A percentile compares a stretch with the other conserved stretches of the same genome.
These are phyloP conservation scores for Vitis vinifera DNA, from an alignment of 164 flowering plant genomes.

Conservation along the genomic window DNA sequence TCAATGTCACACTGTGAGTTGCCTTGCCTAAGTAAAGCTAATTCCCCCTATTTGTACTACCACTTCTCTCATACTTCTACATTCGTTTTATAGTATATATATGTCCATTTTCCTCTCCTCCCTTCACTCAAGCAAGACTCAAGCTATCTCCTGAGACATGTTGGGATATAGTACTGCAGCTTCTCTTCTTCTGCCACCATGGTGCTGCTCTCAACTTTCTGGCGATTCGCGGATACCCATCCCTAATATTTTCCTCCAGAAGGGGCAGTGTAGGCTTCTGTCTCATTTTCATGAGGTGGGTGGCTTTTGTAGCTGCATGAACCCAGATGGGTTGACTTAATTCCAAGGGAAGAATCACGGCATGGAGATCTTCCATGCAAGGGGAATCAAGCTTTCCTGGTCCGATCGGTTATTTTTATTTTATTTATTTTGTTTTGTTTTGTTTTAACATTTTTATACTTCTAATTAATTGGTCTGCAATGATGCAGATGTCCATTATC, in stretches of 20 bases:
- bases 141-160: background rate
- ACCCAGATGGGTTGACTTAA: background rate
- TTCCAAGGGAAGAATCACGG: slow-evolving; percentile 7
- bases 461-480: too few species aligned
- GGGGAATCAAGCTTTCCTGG: slow-evolving; percentile 52
- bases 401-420: slow-evolving; percentile 25
- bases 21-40: background rate
- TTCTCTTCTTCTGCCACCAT: slow-evolving; percentile 4
- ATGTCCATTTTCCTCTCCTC: background rate
- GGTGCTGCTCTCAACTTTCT: slow-evolving; percentile 3
- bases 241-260: background rate
- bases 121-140: background rate
- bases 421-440: too few species aligned
- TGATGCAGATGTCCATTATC: too few species aligned
- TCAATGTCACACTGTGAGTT: slow-evolving; percentile 7
- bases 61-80: background rate
- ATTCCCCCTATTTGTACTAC: background rate
- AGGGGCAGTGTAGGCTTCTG: background rate
- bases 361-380: slow-evolving; percentile 13
- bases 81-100: background rate
- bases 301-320: slow-evolving; percentile 1
- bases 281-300: slow-evolving; percentile 11
- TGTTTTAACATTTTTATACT: too few species aligned
- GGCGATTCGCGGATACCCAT: background rate
- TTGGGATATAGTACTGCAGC: background rate